Evolutionary conservation across 495 filamentous ascomycete genomes (phyloP).

Genomic region (Neurospora sp.): DNA sequence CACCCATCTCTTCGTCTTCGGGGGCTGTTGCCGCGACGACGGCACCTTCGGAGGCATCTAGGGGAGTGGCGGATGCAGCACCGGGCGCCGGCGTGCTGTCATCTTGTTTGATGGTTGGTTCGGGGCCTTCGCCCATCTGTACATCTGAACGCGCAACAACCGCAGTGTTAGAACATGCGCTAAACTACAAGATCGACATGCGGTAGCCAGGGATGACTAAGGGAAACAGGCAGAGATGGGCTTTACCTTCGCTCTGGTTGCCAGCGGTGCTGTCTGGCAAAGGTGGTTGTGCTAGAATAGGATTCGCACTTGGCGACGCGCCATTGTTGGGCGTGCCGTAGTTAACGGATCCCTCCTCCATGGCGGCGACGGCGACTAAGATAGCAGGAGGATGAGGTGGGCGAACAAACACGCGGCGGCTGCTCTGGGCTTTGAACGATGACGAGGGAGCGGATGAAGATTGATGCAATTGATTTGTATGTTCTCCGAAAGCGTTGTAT

Average conservation of each 20-base stretch:
- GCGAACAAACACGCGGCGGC: background rate
- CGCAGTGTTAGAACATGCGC: background rate
- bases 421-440: background rate
- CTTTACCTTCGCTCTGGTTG: constrained; percentile 25
- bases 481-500: background rate
- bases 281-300: constrained; percentile 41
- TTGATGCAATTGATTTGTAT: background rate
- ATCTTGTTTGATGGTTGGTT: constrained; percentile 43
- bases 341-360: constrained; percentile 45
- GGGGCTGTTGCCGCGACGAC: constrained; percentile 53
- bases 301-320: constrained; percentile 39
- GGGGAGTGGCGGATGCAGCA: constrained; percentile 63
- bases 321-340: constrained; percentile 44
- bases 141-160: constrained; percentile 30
- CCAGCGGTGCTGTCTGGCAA: constrained; percentile 23
- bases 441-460: background rate
- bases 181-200: background rate
- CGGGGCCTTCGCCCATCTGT: constrained; percentile 43
- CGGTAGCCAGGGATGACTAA: background rate
- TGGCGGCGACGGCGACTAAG: constrained; percentile 20
- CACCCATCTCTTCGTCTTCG: constrained; percentile 83
- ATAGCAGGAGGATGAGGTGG: background rate
- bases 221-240: background rate
- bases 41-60: constrained; percentile 75
- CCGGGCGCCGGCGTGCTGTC: constrained; percentile 41